Evolutionary conservation across 2,329 filamentous ascomycete species (phyloP).

Genomic region (Paraconiothyrium brasiliense): DNA sequence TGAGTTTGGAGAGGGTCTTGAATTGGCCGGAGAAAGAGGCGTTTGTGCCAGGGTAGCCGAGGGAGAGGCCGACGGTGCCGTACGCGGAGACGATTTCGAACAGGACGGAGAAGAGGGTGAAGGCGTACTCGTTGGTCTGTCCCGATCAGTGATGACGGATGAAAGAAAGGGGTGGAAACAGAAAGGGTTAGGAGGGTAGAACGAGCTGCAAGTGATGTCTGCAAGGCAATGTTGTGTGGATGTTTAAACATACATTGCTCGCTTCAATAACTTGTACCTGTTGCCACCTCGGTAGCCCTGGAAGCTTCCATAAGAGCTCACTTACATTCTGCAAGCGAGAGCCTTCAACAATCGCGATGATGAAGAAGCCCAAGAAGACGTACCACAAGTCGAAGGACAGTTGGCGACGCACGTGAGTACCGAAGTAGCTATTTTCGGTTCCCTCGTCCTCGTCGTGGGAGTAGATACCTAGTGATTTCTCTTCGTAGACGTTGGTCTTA

Average conservation of each 20-base stretch:
- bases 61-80: slow-evolving; percentile 89
- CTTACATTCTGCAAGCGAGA: slow-evolving; percentile 66
- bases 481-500: slow-evolving; percentile 95
- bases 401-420: slow-evolving; percentile 89
- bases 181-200: background rate
- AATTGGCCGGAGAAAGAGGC: slow-evolving; percentile 87
- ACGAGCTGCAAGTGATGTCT: background rate
- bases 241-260: slow-evolving; percentile 1
- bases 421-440: slow-evolving; percentile 81
- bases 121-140: slow-evolving; percentile 60
- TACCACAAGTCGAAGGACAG: slow-evolving; percentile 98
- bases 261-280: slow-evolving; percentile 6
- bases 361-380: slow-evolving; percentile 90
- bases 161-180: background rate
- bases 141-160: background rate
- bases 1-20: slow-evolving; percentile 71
- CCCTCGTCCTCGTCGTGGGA: slow-evolving; percentile 61
- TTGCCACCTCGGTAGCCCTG: background rate
- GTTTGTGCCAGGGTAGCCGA: slow-evolving; percentile 81
- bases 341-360: slow-evolving; percentile 90
- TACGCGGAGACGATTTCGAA: slow-evolving; percentile 56
- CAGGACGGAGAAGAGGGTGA: slow-evolving; percentile 59
- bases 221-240: background rate
- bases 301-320: background rate
- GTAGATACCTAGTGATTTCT: slow-evolving; percentile 83